Evolutionary conservation across 257 asterid species (phyloP), one percentile per base, ranked within the genome.

Genomic region (Solanum microdontum): DNA sequence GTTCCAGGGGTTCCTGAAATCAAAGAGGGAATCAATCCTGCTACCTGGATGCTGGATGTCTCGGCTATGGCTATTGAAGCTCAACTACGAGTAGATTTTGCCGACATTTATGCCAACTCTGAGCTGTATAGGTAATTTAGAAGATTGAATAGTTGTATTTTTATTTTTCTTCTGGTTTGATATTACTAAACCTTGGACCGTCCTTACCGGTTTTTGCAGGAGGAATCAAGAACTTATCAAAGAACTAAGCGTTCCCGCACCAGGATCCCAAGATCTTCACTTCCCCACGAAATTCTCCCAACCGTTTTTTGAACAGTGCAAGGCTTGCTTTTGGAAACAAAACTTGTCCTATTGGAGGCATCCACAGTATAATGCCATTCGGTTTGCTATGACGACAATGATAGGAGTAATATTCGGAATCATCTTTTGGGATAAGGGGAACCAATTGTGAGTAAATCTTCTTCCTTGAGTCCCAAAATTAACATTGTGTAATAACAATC

Each of bases 31-130:
- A 77, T 51, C 33, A 96, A 96, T 88, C 99, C 99, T 58, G 98
- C 98, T 62, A 95, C 98, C 4, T 96, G 98, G 98, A 95, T 96
- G 99, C 88, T 96, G 80, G 99, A 96, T 2, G 87, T 96, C 89
- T 93, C 92, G 76, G 89, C 96, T 69, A 93, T 94, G 58, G 89
- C 98, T 6, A 87, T 95, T 43, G 98, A 94, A 86, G 87, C 97
- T 74, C 96, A 92, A 84, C 94, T 96, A n/a, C 88, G 91, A 11
- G 94, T 96, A 33, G 95, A 96, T 84, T 96, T 95, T 77, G 96
- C 95, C 24, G 94, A 95, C 80, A 90, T 93, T 43, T 96, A 93
- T 82, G 90, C 93, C 62, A 91, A 90, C 89, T 95, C 99, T 26
- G 94, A 94, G 48, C 93, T 94, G 28, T 94, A 96, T 90, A 87